Evolutionary conservation across 441 rosid genomes (phyloP).

Genomic region (Eutrema salsugineum): DNA sequence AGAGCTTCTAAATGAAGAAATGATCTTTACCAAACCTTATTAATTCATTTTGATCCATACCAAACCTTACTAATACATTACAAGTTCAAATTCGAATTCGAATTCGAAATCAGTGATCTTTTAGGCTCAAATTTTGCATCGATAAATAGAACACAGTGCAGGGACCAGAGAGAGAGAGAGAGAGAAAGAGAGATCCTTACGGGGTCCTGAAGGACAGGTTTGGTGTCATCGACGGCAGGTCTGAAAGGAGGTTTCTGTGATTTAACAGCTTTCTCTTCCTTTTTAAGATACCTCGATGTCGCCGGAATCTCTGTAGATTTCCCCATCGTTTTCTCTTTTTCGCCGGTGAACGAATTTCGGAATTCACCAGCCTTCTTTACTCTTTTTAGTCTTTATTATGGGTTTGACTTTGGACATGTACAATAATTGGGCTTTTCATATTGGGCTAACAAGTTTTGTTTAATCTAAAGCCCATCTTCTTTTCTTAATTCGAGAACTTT

Average conservation of each 20-base stretch:
- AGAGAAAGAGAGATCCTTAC: constrained; percentile 10
- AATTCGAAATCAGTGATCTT: not conserved
- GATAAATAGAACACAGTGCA: not conserved
- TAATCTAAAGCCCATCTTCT: constrained; percentile 14
- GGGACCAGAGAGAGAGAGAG: not conserved
- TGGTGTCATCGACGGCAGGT: constrained; percentile 32
- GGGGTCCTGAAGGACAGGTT: constrained; percentile 34
- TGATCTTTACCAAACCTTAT: not conserved
- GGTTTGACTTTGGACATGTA: not conserved
- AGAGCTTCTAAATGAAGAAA: not conserved
- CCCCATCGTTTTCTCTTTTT: constrained; percentile 9
- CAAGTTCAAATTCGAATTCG: not conserved
- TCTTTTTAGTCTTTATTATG: not conserved
- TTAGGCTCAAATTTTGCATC: not conserved
- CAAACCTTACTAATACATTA: not conserved
- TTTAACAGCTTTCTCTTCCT: not conserved
- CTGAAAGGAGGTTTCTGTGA: constrained; percentile 29
- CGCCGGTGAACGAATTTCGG: constrained; percentile 4
- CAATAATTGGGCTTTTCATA: not conserved
- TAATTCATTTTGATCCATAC: not conserved
- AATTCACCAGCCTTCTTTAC: not conserved
- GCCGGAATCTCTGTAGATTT: constrained; percentile 22
- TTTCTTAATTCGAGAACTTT: not conserved
- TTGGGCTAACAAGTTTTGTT: too few relatives aligned
- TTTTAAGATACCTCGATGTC: not conserved